Evolutionary conservation across 2,329 filamentous ascomycete species (phyloP).

Genomic region (Pseudogymnoascus sp.): DNA sequence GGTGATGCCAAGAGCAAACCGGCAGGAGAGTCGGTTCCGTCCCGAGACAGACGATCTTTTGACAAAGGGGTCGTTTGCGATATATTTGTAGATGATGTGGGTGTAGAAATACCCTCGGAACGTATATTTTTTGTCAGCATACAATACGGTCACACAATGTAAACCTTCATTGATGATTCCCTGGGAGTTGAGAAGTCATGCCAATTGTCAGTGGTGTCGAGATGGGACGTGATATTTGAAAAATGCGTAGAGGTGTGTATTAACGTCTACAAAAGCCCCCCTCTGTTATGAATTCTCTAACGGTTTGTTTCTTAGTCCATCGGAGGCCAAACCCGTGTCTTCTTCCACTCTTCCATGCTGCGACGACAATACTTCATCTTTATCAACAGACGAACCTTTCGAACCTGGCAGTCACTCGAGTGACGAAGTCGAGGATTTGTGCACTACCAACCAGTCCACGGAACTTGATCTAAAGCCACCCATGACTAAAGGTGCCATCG

Average conservation of each 20-base stretch:
- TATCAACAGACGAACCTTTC: background rate
- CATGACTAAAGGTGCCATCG: background rate
- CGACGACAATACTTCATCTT: background rate
- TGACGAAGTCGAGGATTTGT: background rate
- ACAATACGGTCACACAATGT: background rate
- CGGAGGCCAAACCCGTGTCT: background rate
- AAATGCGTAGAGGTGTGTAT: background rate
- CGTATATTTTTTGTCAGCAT: background rate
- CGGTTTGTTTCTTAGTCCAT: background rate
- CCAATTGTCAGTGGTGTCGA: background rate
- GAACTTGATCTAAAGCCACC: background rate
- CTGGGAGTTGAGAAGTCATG: background rate
- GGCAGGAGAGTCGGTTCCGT: background rate
- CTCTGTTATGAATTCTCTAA: background rate
- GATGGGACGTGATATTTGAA: background rate
- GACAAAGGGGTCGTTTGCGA: background rate
- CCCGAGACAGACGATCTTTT: background rate
- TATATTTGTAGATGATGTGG: background rate
- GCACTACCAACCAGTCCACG: background rate
- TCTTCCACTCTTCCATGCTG: background rate
- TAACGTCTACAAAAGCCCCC: background rate
- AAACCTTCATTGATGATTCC: background rate
- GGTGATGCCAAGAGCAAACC: background rate
- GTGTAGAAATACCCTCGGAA: background rate
- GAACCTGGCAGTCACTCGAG: background rate